A percentile compares a stretch with the other conserved stretches of the same genome.
Conservation (phyloP, 2,329 filamentous ascomycete genomes). For the Dendryphion nanum region DNA sequence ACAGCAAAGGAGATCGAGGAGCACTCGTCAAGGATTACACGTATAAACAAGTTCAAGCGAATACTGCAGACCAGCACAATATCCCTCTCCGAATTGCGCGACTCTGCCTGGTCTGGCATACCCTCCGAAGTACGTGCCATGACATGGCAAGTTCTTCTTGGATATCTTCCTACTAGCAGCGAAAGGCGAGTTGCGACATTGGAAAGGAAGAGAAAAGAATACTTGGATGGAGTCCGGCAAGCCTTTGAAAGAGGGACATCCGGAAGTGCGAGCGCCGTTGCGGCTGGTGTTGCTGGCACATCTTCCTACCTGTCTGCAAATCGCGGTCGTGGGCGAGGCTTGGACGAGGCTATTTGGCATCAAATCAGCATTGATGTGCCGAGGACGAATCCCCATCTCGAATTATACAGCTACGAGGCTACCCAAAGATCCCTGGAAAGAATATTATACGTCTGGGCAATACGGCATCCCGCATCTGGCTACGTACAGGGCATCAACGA, state of each 20-base stretch:
- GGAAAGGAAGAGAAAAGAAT: constrained; percentile 94
- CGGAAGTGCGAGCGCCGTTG: constrained; percentile 31
- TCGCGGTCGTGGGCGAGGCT: constrained; percentile 67
- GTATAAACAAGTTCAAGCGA: constrained; percentile 98
- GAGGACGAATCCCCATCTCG: constrained; percentile 91
- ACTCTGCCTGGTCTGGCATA: constrained; percentile 89
- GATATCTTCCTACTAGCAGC: constrained; percentile 94
- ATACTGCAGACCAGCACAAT: constrained; percentile 92
- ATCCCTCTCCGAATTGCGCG: constrained; percentile 76
- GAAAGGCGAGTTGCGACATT: constrained; percentile 86
- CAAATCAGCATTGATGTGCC: constrained; percentile 99
- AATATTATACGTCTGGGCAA: constrained; percentile 96
- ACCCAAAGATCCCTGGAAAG: constrained; percentile 92
- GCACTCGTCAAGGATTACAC: constrained; percentile 80
- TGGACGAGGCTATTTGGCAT: constrained; percentile 98
- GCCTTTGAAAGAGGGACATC: constrained; percentile 58
- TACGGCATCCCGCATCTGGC: constrained; percentile 92
- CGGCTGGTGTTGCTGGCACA: constrained; percentile 56
- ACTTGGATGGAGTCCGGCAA: constrained; percentile 81
- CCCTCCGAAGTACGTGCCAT: constrained; percentile 95
- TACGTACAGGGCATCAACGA: constrained; percentile 99
- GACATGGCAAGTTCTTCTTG: constrained; percentile 96
- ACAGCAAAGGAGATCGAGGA: constrained; percentile 81
- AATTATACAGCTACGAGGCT: constrained; percentile 92
- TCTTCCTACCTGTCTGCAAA: constrained; percentile 42